Base-by-base conservation (phyloP, 805 yeast genomes). In the Metschnikowia chrysomelidarum region DNA sequence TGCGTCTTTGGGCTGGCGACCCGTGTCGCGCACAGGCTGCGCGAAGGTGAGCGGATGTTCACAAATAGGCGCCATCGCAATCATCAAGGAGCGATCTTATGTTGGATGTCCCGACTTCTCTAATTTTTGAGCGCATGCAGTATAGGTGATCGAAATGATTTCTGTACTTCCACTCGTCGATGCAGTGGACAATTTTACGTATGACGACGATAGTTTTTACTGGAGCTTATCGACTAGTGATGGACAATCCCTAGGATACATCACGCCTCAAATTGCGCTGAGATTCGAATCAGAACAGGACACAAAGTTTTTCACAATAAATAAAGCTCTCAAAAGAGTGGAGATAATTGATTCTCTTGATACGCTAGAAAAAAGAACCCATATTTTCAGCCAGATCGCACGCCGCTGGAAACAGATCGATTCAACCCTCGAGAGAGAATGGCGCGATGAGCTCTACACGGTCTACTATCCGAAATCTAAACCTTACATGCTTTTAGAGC, bases 401-500 rank as follows among this genome's bases (percentile, higher is more conserved):
- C 18, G 19, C 0, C 20, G 29, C 9, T 66, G 80, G 68, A 62
- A 62, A 25, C 46, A 43, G 41, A 62, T 17, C 33, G 59, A 32
- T 39, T 59, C 19, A 19, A 39, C 19, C 51, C 75, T 56, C 57
- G 66, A 28, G 6, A 62, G 69, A 32, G 88, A 86, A 0, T 93
- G 98, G 98, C 73, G 98, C 55, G 60, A 83, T 55, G 98, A 93
- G 59, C 67, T 76, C 23, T 93, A 87, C 57, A 70, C 81, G 0
- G 77, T 89, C 4, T 87, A 81, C 59, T 70, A 73, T 36, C 78
- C 81, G 0, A 41, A 64, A 0, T 62, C 66, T 12, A 44, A 38
- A 1, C 82, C 83, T 0, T 93, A 91, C 51, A 60, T 87, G 46
- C 62, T 69, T 4, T 59, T 87, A 4, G 98, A 93, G 57, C 69